Conservation (phyloP, 2,329 filamentous ascomycete species). For the Fusarium gaditjirri region DNA sequence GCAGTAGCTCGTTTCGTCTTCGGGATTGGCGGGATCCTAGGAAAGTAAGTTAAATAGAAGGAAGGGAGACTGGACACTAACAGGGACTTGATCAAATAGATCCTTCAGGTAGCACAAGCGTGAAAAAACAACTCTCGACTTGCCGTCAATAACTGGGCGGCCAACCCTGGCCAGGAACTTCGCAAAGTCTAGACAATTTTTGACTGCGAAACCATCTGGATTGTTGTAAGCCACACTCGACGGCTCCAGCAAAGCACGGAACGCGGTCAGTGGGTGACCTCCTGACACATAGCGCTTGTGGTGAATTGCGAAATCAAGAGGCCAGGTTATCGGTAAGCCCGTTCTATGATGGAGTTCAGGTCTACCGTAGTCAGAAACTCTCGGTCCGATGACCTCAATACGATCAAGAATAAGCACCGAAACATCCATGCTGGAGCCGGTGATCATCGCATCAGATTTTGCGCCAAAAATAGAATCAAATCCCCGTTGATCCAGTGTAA, state of each 20-base stretch:
- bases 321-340: background rate
- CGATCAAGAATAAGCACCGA: background rate
- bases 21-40: background rate
- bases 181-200: background rate
- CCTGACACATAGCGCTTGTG: background rate
- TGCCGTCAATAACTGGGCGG: too few species aligned
- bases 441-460: background rate
- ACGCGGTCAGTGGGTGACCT: background rate
- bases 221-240: background rate
- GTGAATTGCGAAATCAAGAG: background rate
- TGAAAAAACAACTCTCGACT: too few species aligned
- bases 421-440: background rate
- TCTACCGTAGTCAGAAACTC: background rate
- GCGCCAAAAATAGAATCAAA: background rate
- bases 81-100: too few species aligned
- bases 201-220: background rate
- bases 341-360: background rate
- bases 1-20: background rate
- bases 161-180: background rate
- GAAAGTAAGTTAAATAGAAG: background rate
- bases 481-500: accelerated
- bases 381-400: background rate
- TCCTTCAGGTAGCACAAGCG: too few species aligned
- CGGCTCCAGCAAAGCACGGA: background rate
- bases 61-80: too few species aligned